A percentile compares a stretch with the other conserved stretches of the same genome.
Evolutionary conservation across 2,329 filamentous ascomycete species (phyloP).

Genomic region (Aspergillus persii): DNA sequence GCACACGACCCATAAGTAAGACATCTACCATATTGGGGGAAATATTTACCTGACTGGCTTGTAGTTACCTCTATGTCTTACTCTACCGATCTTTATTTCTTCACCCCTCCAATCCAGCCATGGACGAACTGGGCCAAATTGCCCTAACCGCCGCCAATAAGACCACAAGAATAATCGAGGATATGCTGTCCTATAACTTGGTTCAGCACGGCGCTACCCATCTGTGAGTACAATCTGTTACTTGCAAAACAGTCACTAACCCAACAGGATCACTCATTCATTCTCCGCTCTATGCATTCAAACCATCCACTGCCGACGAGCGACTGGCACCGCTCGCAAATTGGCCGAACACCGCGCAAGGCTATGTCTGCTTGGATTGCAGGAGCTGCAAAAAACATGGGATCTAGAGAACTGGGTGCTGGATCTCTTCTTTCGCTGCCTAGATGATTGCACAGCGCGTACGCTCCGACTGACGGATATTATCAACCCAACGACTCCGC

Average conservation of each 20-base stretch:
- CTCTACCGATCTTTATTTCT: conserved; percentile 46
- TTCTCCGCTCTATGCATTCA: conserved; percentile 52
- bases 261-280: conserved; percentile 44
- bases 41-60: background rate
- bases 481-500: background rate
- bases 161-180: conserved; percentile 49
- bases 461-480: conserved; percentile 31
- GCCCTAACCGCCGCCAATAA: conserved; percentile 48
- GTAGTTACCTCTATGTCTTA: conserved; percentile 46
- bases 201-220: conserved; percentile 48
- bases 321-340: conserved; percentile 38
- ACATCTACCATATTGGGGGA: background rate
- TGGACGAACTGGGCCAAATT: conserved; percentile 34
- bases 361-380: conserved; percentile 47
- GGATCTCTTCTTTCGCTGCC: conserved; percentile 49
- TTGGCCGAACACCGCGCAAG: conserved; percentile 50
- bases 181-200: conserved; percentile 45
- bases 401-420: conserved; percentile 51
- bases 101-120: conserved; percentile 28
- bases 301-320: conserved; percentile 43
- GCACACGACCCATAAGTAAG: conserved; percentile 48
- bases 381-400: conserved; percentile 52
- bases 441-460: conserved; percentile 46
- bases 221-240: conserved; percentile 26
- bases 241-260: background rate